Conservation (phyloP, 805 yeast species). For the Tetrapisispora namnaoensis region DNA sequence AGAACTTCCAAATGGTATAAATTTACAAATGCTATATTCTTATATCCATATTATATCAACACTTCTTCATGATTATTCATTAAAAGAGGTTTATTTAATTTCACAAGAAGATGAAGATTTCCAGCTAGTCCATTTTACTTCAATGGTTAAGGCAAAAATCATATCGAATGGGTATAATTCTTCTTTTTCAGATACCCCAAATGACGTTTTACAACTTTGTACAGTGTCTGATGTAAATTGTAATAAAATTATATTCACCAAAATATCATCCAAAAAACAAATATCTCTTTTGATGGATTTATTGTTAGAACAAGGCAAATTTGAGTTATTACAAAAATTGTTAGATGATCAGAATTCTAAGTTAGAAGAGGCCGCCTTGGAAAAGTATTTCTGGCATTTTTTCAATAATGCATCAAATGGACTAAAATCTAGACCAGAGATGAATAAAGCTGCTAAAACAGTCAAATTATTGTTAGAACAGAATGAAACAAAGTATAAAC, state of each 20-base stretch:
- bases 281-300: constrained; percentile 18
- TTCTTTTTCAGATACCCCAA: background rate
- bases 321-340: constrained; percentile 17
- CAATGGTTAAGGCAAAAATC: constrained; percentile 6
- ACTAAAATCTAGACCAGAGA: constrained; percentile 30
- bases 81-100: constrained; percentile 16
- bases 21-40: constrained; percentile 6
- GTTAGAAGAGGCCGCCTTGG: constrained; percentile 11
- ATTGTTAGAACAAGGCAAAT: constrained; percentile 23
- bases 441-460: constrained; percentile 30
- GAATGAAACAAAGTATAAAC: constrained; percentile 4
- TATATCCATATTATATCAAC: constrained; percentile 13
- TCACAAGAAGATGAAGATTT: constrained; percentile 13
- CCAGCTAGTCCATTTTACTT: constrained; percentile 19
- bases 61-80: constrained; percentile 7
- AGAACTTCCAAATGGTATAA: constrained; percentile 4
- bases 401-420: constrained; percentile 38
- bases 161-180: background rate
- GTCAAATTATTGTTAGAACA: constrained; percentile 12
- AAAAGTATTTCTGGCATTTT: constrained; percentile 33
- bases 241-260: constrained; percentile 8
- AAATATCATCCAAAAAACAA: constrained; percentile 8
- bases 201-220: background rate
- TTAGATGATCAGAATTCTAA: constrained; percentile 5
- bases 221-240: background rate